Base-by-base conservation (phyloP, 2,329 filamentous ascomycete species). In the Blastomyces parvus region DNA sequence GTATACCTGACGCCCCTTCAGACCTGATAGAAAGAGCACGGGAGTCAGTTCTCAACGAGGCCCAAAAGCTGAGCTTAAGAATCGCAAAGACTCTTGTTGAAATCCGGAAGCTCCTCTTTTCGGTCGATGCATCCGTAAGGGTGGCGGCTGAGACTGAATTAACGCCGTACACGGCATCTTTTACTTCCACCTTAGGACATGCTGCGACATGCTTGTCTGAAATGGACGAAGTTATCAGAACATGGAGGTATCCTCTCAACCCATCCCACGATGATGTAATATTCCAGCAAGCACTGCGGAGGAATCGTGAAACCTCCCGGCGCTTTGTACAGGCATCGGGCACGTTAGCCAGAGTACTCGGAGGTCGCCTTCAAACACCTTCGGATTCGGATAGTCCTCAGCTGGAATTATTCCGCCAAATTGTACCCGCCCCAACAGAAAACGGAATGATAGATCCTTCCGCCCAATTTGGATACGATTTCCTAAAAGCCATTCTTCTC, bases 281-380 rank as follows among this genome's bases (percentile, higher is more conserved):
- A 13, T 70, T 83, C 7, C 83, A 87, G 67, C 81, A 83, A 66
- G 81, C 80, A 9, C 75, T 86, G 30, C 82, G 84, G 40, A 78
- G 79, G 38, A 79, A 82, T 66, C 81, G 85, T 48, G 81, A 83
- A 65, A 77, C 82, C 22, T 78, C 80, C 40, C 81, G 83, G 70
- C 80, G 84, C 63, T 87, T 87, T 69, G 81, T 86, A 1, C 86
- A 87, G 72, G 84, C 83, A 53, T 78, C 83, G 46, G 86, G 84
- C 33, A 83, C 82, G 2, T 72, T 87, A 22, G 77, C 84, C 19
- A 76, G 81, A 60, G 79, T 80, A 1, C 74, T 88, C n/a, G 84
- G 82, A 27, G 83, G 82, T 1, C 77, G 76, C 64, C 69, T 84
- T 3, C 76, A 78, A 62, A 81, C 77, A 38, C 75, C 76, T 40